These are phyloP conservation scores for Ogataea degrootiae DNA, from an alignment of 805 yeast species.

Conservation along the genomic window DNA sequence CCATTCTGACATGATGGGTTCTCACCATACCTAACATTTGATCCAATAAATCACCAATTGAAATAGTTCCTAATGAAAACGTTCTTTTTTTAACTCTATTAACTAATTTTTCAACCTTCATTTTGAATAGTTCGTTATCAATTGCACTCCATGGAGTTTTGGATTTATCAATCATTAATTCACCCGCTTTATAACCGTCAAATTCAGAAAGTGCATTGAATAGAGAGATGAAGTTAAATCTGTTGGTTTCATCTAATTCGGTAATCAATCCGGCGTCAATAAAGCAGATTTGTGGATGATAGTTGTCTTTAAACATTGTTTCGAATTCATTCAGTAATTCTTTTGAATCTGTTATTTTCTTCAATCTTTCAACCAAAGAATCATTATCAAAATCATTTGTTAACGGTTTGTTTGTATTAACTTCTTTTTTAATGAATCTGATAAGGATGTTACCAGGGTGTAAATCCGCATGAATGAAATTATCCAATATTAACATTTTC, in stretches of 20 bases:
- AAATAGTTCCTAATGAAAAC: constrained; percentile 85
- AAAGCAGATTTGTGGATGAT: constrained; percentile 81
- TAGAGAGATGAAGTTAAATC: constrained; percentile 82
- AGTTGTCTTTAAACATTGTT: constrained; percentile 48
- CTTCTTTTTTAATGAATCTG: constrained; percentile 37
- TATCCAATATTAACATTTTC: constrained; percentile 88
- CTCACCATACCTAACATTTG: constrained; percentile 89
- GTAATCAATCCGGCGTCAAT: constrained; percentile 94
- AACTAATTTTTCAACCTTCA: constrained; percentile 81
- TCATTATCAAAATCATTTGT: constrained; percentile 45
- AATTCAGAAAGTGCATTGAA: constrained; percentile 86
- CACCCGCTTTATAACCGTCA: constrained; percentile 94
- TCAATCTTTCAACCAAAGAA: constrained; percentile 38
- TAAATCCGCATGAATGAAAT: constrained; percentile 92
- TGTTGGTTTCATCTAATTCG: constrained; percentile 69
- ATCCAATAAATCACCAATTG: constrained; percentile 86
- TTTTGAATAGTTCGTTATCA: constrained; percentile 77
- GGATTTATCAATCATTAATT: constrained; percentile 90
- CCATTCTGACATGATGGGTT: constrained; percentile 93
- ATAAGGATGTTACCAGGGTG: constrained; percentile 93
- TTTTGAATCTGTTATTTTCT: constrained; percentile 29
- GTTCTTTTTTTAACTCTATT: constrained; percentile 79
- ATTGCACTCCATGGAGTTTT: constrained; percentile 91
- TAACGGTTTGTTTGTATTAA: constrained; percentile 35
- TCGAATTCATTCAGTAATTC: constrained; percentile 38